Evolutionary conservation across 2,329 filamentous ascomycete genomes (phyloP), one percentile per base, ranked within the genome.

Genomic region (Dothistroma septosporum): DNA sequence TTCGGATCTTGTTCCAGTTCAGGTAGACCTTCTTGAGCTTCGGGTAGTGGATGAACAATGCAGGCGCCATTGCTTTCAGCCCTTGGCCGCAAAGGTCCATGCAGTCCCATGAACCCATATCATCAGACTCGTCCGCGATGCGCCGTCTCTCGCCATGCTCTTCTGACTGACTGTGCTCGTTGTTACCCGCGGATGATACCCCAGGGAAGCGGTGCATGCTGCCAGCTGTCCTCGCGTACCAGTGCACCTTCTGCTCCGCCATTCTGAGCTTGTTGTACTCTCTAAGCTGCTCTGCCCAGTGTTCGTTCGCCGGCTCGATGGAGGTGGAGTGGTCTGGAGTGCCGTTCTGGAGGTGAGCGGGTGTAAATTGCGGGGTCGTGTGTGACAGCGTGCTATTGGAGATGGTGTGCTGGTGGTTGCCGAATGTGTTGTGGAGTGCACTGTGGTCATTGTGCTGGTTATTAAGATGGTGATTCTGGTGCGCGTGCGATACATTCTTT

Each of bases 21-120:
- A 99, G 86, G 75, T 96, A 97, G 32, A 99, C 84, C 76, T 95
- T 93, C 67, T 90, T 90, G 59, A 99, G 80, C 75, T 99, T 97
- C 49, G 83, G 83, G 76, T 97, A 99, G 67, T 77, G 77, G 67
- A 84, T 82, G 78, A 97, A 97, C 33, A 99, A 81, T 49, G 89
- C 85, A 9, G 85, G 79, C 0, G 92, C 87, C 33, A 99, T 81
- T 61, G 91, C 90, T 67, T 92, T 88, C 53, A 99, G 80, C 21
- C 93, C 93, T 78, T 97, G 94, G n/a, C 94, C 94, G 69, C 92
- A 94, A 74, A 97, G 88, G 76, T 99, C 94, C 69, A 99, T 82
- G 66, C 92, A 92, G 74, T 91, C 86, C 94, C 94, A 97, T 89
- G 65, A 88, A 81, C 73, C 78, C 68, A 77, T 74, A 60, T 76